Conservation (phyloP, 768 basidiomycete genomes). For the Mycena sanguinolenta region DNA sequence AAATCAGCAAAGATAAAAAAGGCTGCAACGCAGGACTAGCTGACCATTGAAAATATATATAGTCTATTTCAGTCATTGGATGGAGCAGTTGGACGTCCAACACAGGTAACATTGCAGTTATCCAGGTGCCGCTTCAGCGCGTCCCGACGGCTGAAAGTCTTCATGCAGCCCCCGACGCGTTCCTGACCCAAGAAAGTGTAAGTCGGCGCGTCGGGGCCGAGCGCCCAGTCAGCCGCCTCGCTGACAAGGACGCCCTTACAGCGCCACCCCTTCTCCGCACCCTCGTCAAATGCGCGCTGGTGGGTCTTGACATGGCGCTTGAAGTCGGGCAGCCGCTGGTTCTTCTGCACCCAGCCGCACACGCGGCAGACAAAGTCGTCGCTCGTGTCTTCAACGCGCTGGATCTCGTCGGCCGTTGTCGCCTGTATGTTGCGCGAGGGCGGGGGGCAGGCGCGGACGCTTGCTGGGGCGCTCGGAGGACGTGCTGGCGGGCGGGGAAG, state of each 20-base stretch:
- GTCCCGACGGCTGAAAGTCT: slow-evolving; percentile 59
- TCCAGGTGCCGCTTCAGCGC: slow-evolving; percentile 61
- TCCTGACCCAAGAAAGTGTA: slow-evolving; percentile 47
- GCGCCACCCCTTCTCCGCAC: slow-evolving; percentile 49
- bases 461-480: slow-evolving; percentile 36
- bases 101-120: slow-evolving; percentile 48
- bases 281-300: slow-evolving; percentile 58
- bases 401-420: slow-evolving; percentile 38
- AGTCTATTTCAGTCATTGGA: slow-evolving; percentile 29
- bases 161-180: slow-evolving; percentile 57
- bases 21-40: neutral
- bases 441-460: slow-evolving; percentile 50
- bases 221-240: slow-evolving; percentile 35
- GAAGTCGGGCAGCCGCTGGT: slow-evolving; percentile 69
- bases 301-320: slow-evolving; percentile 72
- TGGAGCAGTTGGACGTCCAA: slow-evolving; percentile 40
- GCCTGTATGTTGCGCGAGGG: slow-evolving; percentile 64
- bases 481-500: slow-evolving; percentile 11
- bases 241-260: slow-evolving; percentile 56
- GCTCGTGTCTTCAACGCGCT: slow-evolving; percentile 38
- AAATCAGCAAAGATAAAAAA: slow-evolving; percentile 4
- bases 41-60: slow-evolving; percentile 33
- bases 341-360: slow-evolving; percentile 62
- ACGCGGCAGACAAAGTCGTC: slow-evolving; percentile 58
- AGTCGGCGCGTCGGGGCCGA: slow-evolving; percentile 35